Base-by-base conservation (phyloP, 768 basidiomycete species). In the Hemileccinum impolitum region DNA sequence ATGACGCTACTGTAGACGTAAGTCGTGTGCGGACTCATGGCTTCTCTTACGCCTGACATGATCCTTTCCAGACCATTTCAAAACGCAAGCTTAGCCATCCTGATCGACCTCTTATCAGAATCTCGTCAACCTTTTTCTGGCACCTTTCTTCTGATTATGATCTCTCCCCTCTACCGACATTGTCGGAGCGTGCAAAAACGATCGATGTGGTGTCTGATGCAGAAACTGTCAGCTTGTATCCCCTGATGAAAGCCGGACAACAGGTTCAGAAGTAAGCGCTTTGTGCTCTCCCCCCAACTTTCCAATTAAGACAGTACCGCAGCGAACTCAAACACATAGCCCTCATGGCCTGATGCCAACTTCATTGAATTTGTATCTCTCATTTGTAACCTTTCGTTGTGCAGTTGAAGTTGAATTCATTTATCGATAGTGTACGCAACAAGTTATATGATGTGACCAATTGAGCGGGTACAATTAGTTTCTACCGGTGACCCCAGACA, bases 81-180 rank as follows among this genome's bases (percentile, higher is more conserved):
- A 70, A 72, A 44, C 78, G 87, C 36, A 84, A 76, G 56, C 54
- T 56, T 11, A 72, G 78, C 51, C 73, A 71, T 51, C 84, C 91
- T 2, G 76, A 81, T 46, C 83, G 94, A n/a, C 94, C 94, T 12
- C 72, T 87, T 31, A 90, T 94, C 56, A 85, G 94, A n/a, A 94
- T 98, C 55, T 94, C 93, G 3, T 94, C 91, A 2, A 97, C 94
- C 0, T 94, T 94, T 68, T 96, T 96, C 75, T 95, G 89, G 88
- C 92, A 94, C 61, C 76, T 96, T 12, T 90, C 84, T 0, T 92
- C 93, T 2, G 90, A 94, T 64, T 82, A 80, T 50, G 83, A 89
- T 44, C 76, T 94, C n/a, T 71, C 67, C 8, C 82, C 89, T 2
- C 78, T 92, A 3, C 76, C 80, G 8, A 55, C 65, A 0, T 71